A percentile compares a stretch with the other conserved stretches of the same genome.
Evolutionary conservation across 768 basidiomycete species (phyloP).

Genomic region (Leccinum obscurum): DNA sequence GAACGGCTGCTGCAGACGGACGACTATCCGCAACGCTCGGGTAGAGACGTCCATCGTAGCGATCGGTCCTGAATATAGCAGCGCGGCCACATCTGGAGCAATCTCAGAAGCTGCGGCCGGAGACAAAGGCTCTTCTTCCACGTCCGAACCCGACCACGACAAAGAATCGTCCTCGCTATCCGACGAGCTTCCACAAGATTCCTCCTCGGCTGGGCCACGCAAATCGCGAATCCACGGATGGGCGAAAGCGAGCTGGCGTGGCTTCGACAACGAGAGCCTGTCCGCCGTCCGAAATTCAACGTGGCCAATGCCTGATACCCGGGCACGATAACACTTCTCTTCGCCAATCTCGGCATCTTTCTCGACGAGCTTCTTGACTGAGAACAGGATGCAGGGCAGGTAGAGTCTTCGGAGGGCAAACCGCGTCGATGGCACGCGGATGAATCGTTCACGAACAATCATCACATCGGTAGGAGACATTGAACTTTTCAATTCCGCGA

Average conservation of each 20-base stretch:
- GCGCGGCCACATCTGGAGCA: not conserved
- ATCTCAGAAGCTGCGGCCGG: not conserved
- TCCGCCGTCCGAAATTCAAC: constrained; percentile 4
- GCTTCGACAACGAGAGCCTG: not conserved
- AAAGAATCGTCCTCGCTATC: not conserved
- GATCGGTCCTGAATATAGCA: not conserved
- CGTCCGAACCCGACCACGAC: not conserved
- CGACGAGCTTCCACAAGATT: not conserved
- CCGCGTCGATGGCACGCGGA: not conserved
- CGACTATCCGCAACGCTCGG: constrained; percentile 7
- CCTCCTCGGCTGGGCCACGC: not conserved
- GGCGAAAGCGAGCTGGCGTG: constrained; percentile 4
- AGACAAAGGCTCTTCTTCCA: not conserved
- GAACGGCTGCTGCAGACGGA: constrained; percentile 12
- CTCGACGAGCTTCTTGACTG: constrained; percentile 1
- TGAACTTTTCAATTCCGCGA: not conserved
- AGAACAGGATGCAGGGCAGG: constrained; percentile 15
- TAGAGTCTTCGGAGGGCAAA: constrained; percentile 3
- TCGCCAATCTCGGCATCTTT: not conserved
- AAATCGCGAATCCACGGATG: constrained; percentile 17
- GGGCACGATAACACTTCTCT: constrained; percentile 2
- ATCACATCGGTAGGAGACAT: not conserved
- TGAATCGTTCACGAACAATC: not conserved
- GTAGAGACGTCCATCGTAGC: not conserved
- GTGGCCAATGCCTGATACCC: constrained; percentile 1